Evolutionary conservation across 805 yeast genomes (phyloP), one percentile per base, ranked within the genome.

Genomic region (Candida corydali): DNA sequence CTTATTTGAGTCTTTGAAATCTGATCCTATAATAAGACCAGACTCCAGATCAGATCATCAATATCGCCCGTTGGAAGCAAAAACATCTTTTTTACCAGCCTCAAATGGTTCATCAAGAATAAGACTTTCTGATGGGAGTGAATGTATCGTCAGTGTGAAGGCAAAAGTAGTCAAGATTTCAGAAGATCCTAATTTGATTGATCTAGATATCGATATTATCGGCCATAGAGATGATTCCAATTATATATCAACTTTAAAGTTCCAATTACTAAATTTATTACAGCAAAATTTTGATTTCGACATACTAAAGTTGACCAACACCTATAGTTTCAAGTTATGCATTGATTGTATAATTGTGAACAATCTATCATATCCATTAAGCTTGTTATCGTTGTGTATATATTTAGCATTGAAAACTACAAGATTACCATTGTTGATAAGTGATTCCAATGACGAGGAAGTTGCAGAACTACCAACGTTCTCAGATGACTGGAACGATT

Each of bases 91-190:
- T 49, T 68, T 93, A 41, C 93, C 95, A 0, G 76, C 81, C 35
- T 84, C 96, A 3, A 86, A 91, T 61, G 98, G 98, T 10, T 88
- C 97, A 2, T 83, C 97, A 0, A 74, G 95, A 62, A 76, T 91
- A 14, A 73, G 88, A 45, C 74, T 87, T 23, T 73, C 84, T 33
- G 98, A 91, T 58, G 98, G 98, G 16, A 78, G 87, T 43, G 98
- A 93, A 60, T 87, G 96, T 50, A 82, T 93, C 23, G 91, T 87
- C 4, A 93, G 97, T 52, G 74, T 91, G 32, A 93, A 93, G 60
- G 77, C 89, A 9, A 83, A 84, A 50, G 96, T 89, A 3, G 84
- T 86, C 11, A 14, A 23, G 19, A 23, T 20, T 10, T 8, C 9
- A 3, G 50, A 48, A 30, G 70, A 73, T 12, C 49, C 66, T 0